Evolutionary conservation across 352 stramenopile species (phyloP), one percentile per base, ranked within the genome.

Genomic region (Globisporangium sylvaticum): DNA sequence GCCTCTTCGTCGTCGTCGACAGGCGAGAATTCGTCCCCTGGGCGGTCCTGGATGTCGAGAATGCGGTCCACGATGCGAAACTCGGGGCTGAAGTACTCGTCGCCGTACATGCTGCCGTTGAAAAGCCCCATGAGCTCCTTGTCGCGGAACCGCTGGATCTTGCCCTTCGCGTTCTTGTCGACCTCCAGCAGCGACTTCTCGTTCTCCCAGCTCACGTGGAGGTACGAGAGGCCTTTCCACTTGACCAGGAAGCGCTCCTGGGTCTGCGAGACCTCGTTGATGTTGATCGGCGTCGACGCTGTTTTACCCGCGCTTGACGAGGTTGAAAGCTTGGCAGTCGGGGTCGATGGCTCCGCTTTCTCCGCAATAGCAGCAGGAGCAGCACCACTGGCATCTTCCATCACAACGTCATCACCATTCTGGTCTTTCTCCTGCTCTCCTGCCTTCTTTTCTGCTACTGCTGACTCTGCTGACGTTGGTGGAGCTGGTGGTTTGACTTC

Each of bases 31-130:
- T 86, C 81, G 73, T 95, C 83, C 3, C 80, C 83, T 4, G 83
- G 84, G 34, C 72, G 83, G 65, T 95, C 83, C 24, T 90, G 80
- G 62, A 96, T 92, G 27, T 90, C 89, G 63, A 97, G 76, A 66
- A 97, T 90, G 39, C 91, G 88, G 68, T 97, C 91, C 7, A 97
- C 90, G 42, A 88, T 88, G 50, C 83, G 83, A 65, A 92, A 97
- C 64, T 97, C 90, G 0, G 91, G 91, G 65, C 91, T 96, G 60
- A 96, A 97, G 67, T 96, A 97, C 67, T 97, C 90, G 73, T 97
- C 89, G 18, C 88, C 88, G 62, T 89, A 75, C 34, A 84, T 65
- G 27, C 75, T 70, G 27, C 85, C 73, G 1, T 69, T 65, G 22
- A 90, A 79, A 14, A 91, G 44, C 2, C 75, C 76, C 50, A 80